These are phyloP conservation scores for Ganoderma leucocontextum DNA, from an alignment of 1,284 basidiomycete genomes.

Conservation along the genomic window DNA sequence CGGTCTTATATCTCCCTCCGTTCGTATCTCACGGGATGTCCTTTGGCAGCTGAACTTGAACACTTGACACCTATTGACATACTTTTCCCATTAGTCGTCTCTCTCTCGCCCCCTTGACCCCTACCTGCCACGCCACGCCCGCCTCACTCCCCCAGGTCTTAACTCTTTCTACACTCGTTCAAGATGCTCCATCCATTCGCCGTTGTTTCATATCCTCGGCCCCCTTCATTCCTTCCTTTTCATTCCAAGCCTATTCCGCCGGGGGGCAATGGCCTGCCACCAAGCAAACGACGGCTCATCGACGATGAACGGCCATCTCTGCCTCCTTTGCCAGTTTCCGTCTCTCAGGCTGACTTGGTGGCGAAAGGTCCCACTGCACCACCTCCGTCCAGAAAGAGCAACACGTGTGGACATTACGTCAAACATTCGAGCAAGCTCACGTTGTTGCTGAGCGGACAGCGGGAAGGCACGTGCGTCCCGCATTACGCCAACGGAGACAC, in stretches of 20 bases:
- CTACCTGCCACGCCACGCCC: not conserved
- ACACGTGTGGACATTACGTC: conserved; percentile 33
- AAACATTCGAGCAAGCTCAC: conserved; percentile 40
- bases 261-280: conserved; percentile 7
- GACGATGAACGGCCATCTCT: conserved; percentile 8
- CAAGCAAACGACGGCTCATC: conserved; percentile 13
- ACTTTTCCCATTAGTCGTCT: not conserved
- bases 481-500: conserved; percentile 37
- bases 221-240: conserved; percentile 19
- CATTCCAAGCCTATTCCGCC: conserved; percentile 13
- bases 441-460: conserved; percentile 39
- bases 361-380: conserved; percentile 4
- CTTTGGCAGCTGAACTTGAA: conserved; percentile 9
- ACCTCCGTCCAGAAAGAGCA: conserved; percentile 1
- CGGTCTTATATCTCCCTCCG: conserved; percentile 4
- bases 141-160: not conserved
- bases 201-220: conserved; percentile 20
- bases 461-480: conserved; percentile 33
- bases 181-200: conserved; percentile 35
- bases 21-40: not conserved
- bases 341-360: conserved; percentile 7
- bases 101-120: not conserved
- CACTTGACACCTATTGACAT: conserved; percentile 4
- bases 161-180: not conserved
- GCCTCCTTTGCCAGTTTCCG: conserved; percentile 15